Conservation (phyloP, 1,284 basidiomycete genomes). For the Ganoderma leucocontextum region DNA sequence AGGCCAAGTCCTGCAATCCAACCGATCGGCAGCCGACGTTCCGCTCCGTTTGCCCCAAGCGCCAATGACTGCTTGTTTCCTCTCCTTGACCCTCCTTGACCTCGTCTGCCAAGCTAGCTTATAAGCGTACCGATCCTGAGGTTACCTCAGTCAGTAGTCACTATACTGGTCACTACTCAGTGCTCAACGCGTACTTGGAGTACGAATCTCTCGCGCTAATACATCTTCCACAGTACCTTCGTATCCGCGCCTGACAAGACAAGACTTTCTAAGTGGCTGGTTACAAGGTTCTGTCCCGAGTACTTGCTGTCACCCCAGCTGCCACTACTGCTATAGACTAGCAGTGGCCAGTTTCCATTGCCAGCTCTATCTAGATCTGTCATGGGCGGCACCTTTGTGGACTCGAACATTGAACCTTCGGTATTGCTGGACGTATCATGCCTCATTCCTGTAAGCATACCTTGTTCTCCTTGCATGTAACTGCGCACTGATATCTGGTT, state of each 20-base stretch:
- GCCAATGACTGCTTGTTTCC: neutral
- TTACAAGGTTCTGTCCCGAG: neutral
- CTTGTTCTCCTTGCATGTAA: neutral
- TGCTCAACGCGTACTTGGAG: neutral
- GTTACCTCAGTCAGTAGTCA: neutral
- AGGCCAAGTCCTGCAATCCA: neutral
- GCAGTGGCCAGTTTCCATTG: neutral
- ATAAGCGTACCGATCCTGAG: neutral
- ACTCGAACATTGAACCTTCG: neutral
- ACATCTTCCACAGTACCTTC: neutral
- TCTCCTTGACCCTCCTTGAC: neutral
- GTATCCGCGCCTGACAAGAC: neutral
- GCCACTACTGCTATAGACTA: neutral
- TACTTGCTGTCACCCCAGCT: neutral
- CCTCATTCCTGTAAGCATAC: neutral
- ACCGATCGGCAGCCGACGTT: constrained; percentile 1
- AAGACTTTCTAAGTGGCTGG: neutral
- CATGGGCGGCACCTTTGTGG: neutral
- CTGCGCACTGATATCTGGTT: neutral
- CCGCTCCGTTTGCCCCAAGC: neutral
- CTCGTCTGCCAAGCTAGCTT: neutral
- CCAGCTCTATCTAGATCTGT: neutral
- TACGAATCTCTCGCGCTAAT: neutral
- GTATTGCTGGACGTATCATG: neutral
- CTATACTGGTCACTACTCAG: neutral